Evolutionary conservation across 208 protist genomes (phyloP).

Genomic region (Leishmania tropica): DNA sequence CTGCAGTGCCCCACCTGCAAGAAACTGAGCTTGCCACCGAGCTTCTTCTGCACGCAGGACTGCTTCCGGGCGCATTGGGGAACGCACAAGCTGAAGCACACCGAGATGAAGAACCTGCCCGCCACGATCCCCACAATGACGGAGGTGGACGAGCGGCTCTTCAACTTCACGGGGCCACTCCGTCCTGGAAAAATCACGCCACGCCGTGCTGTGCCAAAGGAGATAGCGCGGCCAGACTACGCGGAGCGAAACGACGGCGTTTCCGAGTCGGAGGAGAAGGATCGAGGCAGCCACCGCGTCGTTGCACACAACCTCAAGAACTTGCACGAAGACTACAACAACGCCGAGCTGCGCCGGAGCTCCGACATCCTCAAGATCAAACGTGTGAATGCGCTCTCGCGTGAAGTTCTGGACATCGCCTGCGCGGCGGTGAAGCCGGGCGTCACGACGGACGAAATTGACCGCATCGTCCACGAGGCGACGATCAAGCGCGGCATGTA

Average conservation of each 20-base stretch:
- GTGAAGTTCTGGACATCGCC: constrained; percentile 96
- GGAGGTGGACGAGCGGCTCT: constrained; percentile 55
- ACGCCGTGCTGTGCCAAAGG: constrained; percentile 68
- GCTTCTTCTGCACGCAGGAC: constrained; percentile 88
- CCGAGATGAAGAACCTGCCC: constrained; percentile 47
- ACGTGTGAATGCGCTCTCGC: constrained; percentile 82
- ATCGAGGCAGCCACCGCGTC: constrained; percentile 64
- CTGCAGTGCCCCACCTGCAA: constrained; percentile 93
- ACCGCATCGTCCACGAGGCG: constrained; percentile 93
- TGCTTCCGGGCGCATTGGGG: constrained; percentile 91
- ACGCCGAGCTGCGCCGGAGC: constrained; percentile 75
- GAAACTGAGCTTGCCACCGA: constrained; percentile 87
- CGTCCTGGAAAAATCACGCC: constrained; percentile 88
- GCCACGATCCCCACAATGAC: constrained; percentile 91
- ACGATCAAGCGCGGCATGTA: constrained; percentile 94
- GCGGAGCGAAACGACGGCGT: constrained; percentile 83
- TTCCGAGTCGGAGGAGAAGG: constrained; percentile 74
- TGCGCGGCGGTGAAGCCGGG: constrained; percentile 88
- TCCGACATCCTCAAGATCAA: constrained; percentile 90
- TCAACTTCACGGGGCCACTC: constrained; percentile 85
- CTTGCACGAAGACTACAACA: constrained; percentile 73
- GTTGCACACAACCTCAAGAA: constrained; percentile 77
- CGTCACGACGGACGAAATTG: constrained; percentile 98
- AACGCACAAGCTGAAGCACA: constrained; percentile 89
- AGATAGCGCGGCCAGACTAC: constrained; percentile 86